A percentile compares a stretch with the other conserved stretches of the same genome.
Evolutionary conservation across 2,329 filamentous ascomycete species (phyloP).

Genomic region (Pleoardoris graminearum): DNA sequence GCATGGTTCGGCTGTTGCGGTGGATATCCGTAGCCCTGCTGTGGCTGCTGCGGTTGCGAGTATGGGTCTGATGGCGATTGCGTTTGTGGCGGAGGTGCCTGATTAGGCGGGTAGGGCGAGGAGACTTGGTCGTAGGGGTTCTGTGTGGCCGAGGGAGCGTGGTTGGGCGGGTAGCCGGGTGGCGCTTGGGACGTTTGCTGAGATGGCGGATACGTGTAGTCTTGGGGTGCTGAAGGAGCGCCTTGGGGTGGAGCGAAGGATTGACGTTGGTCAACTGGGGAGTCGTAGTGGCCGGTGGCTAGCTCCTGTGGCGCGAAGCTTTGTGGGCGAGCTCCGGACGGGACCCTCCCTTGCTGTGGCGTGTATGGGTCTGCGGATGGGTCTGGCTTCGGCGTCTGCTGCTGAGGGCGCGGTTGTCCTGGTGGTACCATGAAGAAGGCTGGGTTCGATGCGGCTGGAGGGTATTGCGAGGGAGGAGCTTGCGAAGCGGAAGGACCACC

Average conservation of each 20-base stretch:
- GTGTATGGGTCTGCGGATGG: constrained; percentile 43
- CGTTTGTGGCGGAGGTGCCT: constrained; percentile 14
- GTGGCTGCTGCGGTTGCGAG: constrained; percentile 29
- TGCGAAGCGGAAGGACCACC: constrained; percentile 38
- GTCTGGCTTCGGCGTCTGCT: constrained; percentile 37
- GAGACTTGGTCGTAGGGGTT: constrained; percentile 35
- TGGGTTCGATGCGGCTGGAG: constrained; percentile 40
- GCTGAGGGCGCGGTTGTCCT: constrained; percentile 33
- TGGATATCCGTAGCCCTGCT: constrained; percentile 32
- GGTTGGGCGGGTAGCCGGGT: constrained; percentile 32
- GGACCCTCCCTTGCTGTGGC: constrained; percentile 42
- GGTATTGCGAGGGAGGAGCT: constrained; percentile 44
- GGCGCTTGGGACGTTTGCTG: constrained; percentile 19
- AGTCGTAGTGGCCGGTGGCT: constrained; percentile 52
- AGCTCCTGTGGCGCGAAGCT: constrained; percentile 53
- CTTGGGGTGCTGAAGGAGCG: constrained; percentile 33
- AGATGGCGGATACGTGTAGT: constrained; percentile 29
- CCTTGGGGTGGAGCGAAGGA: constrained; percentile 39
- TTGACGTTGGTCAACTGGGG: constrained; percentile 51
- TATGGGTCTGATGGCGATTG: constrained; percentile 36
- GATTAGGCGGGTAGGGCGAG: constrained; percentile 27
- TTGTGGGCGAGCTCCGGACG: constrained; percentile 38
- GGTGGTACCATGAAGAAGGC: constrained; percentile 47
- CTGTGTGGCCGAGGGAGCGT: constrained; percentile 18
- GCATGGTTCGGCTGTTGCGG: constrained; percentile 39